Conservation (phyloP, 2,329 filamentous ascomycete genomes). For the Apiospora aurea region DNA sequence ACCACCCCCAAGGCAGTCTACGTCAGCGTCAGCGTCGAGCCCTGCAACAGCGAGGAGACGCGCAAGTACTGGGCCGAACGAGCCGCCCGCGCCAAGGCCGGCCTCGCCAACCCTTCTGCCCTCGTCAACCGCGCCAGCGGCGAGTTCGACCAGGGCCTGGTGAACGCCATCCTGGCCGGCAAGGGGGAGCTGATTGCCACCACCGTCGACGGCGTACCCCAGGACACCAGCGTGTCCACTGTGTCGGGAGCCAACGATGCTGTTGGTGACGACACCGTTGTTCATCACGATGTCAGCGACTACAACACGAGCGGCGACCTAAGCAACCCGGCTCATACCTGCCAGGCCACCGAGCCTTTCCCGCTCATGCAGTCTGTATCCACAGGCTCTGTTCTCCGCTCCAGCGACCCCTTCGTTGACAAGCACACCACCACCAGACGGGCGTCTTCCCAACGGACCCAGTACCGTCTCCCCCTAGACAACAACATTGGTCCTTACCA, state of each 20-base stretch:
- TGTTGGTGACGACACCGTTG: not conserved
- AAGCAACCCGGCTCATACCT: not conserved
- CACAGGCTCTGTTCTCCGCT: not conserved
- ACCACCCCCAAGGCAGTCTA: constrained; percentile 4
- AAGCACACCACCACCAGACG: not conserved
- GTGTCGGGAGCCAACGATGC: not conserved
- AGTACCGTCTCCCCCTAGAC: not conserved
- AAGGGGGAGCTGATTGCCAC: constrained; percentile 1
- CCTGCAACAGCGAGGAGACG: constrained; percentile 13
- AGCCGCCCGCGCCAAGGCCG: not conserved
- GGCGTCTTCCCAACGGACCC: not conserved
- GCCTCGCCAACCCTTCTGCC: not conserved
- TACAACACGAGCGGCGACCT: not conserved
- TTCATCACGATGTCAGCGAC: not conserved
- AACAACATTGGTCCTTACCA: not conserved
- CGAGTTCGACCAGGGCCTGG: not conserved
- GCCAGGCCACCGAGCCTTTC: not conserved
- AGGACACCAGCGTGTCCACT: not conserved
- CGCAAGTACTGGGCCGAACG: constrained; percentile 15
- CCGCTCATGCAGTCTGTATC: not conserved
- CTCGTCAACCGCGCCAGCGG: constrained; percentile 12
- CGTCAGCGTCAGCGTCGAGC: constrained; percentile 17
- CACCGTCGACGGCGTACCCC: not conserved
- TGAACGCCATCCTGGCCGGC: not conserved
- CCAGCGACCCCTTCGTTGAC: constrained; percentile 17